A percentile compares a stretch with the other conserved stretches of the same genome.
phyloP scores from a whole-genome alignment of 352 stramenopile genomes.

The Pythium plurisporium region DNA sequence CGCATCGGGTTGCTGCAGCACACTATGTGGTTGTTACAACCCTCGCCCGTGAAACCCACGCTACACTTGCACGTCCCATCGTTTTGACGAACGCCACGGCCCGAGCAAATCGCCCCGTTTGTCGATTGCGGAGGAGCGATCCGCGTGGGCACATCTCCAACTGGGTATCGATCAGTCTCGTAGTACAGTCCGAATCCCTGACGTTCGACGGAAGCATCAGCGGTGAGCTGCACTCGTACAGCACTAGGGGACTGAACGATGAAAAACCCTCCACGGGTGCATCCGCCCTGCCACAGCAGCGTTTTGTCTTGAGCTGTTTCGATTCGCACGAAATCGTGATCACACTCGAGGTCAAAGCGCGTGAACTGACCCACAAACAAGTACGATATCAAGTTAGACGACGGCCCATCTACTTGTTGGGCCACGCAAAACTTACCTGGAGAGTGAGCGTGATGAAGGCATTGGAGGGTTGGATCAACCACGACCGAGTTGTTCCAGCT shows the following conservation, averaged over 20 bases:
- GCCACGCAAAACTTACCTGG: conserved; percentile 6
- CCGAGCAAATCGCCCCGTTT: conserved; percentile 25
- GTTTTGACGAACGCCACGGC: conserved; percentile 29
- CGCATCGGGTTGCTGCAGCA: conserved; percentile 39
- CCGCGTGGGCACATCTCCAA: neutral
- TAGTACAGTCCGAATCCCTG: conserved; percentile 47
- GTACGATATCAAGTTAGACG: neutral
- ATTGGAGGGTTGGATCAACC: conserved; percentile 30
- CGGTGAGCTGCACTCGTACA: conserved; percentile 36
- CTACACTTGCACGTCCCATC: conserved; percentile 47
- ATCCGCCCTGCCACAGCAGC: conserved; percentile 53
- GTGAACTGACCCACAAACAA: conserved; percentile 24
- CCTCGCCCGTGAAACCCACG: conserved; percentile 67
- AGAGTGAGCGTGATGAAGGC: conserved; percentile 20
- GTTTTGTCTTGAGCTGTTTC: conserved; percentile 19
- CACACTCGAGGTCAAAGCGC: conserved; percentile 58
- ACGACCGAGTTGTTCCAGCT: conserved; percentile 27
- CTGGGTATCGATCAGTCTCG: conserved; percentile 25
- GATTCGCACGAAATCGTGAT: conserved; percentile 61
- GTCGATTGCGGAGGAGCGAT: conserved; percentile 32
- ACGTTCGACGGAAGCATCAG: conserved; percentile 38
- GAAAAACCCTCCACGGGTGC: conserved; percentile 35
- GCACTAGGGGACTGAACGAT: conserved; percentile 25
- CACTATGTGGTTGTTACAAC: conserved; percentile 56
- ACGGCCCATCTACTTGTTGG: no score